Evolutionary conservation across 2,329 filamentous ascomycete genomes (phyloP).

Genomic region (Ceratocystis harringtonii): DNA sequence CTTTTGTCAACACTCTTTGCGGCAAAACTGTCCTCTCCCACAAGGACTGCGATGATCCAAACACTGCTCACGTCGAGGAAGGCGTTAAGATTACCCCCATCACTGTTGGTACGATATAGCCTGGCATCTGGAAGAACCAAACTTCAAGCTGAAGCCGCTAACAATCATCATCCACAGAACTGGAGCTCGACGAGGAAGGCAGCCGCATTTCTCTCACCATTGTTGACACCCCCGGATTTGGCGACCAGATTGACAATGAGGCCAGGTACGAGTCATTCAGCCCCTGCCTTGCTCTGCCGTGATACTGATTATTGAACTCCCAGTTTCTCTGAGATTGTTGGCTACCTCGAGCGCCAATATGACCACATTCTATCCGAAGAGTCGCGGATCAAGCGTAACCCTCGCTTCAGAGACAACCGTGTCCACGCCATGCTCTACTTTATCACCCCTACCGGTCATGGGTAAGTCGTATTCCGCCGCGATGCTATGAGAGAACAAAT

Average conservation of each 20-base stretch:
- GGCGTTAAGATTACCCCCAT: constrained; percentile 97
- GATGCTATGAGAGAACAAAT: background rate
- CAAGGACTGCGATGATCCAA: constrained; percentile 86
- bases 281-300: background rate
- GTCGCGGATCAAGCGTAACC: constrained; percentile 99
- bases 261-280: constrained; percentile 52
- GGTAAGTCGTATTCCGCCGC: constrained; percentile 36
- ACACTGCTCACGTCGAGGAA: constrained; percentile 81
- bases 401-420: constrained; percentile 96
- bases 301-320: background rate
- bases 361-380: constrained; percentile 98
- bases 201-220: constrained; percentile 97
- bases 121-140: background rate
- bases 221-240: constrained; percentile 95
- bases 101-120: constrained; percentile 63
- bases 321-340: constrained; percentile 94
- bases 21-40: constrained; percentile 79
- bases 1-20: constrained; percentile 98
- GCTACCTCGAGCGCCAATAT: constrained; percentile 97
- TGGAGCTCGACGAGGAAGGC: constrained; percentile 94
- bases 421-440: constrained; percentile 98
- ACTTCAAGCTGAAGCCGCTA: constrained; percentile 5
- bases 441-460: constrained; percentile 94
- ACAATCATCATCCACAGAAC: constrained; percentile 39
- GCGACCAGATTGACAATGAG: constrained; percentile 98